phyloP scores from a whole-genome alignment of 352 stramenopile species.

The Aphanomyces stellatus region DNA sequence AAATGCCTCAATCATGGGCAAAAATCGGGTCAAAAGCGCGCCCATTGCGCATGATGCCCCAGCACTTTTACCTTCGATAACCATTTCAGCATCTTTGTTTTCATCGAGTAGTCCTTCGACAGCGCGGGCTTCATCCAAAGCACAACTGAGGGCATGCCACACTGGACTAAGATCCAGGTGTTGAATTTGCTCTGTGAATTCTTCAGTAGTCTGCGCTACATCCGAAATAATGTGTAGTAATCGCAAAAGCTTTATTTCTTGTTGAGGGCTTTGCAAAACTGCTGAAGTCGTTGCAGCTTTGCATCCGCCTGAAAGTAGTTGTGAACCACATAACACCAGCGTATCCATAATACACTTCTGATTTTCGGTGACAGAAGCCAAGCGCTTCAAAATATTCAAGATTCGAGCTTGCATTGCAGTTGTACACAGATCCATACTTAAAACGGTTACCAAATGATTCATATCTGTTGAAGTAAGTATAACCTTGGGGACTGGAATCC shows the following conservation, averaged over 20 bases:
- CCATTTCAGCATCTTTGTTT: slow-evolving; percentile 40
- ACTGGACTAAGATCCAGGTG: slow-evolving; percentile 55
- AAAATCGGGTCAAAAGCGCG: slow-evolving; percentile 93
- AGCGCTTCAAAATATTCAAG: slow-evolving; percentile 63
- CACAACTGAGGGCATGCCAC: slow-evolving; percentile 68
- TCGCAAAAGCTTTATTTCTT: slow-evolving; percentile 94
- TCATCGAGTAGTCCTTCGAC: slow-evolving; percentile 64
- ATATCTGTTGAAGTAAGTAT: slow-evolving; percentile 46
- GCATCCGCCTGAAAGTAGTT: slow-evolving; percentile 30
- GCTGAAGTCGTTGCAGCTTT: slow-evolving; percentile 37
- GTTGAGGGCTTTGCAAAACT: slow-evolving; percentile 63
- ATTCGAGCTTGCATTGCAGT: slow-evolving; percentile 76
- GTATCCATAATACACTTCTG: slow-evolving; percentile 50
- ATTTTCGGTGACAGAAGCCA: slow-evolving; percentile 59
- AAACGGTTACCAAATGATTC: slow-evolving; percentile 49
- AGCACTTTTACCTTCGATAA: slow-evolving; percentile 83
- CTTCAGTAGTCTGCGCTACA: slow-evolving; percentile 52
- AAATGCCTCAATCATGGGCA: slow-evolving; percentile 97
- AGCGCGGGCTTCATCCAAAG: slow-evolving; percentile 66
- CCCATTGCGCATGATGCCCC: slow-evolving; percentile 85
- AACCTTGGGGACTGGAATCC: slow-evolving; percentile 56
- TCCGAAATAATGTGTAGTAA: slow-evolving; percentile 93
- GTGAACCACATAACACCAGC: slow-evolving; percentile 51
- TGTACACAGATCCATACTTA: slow-evolving; percentile 74
- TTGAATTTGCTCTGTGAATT: slow-evolving; percentile 68